A percentile compares a stretch with the other conserved stretches of the same genome.
Evolutionary conservation across 2,329 filamentous ascomycete species (phyloP).

Genomic region (Colletotrichum musicola): DNA sequence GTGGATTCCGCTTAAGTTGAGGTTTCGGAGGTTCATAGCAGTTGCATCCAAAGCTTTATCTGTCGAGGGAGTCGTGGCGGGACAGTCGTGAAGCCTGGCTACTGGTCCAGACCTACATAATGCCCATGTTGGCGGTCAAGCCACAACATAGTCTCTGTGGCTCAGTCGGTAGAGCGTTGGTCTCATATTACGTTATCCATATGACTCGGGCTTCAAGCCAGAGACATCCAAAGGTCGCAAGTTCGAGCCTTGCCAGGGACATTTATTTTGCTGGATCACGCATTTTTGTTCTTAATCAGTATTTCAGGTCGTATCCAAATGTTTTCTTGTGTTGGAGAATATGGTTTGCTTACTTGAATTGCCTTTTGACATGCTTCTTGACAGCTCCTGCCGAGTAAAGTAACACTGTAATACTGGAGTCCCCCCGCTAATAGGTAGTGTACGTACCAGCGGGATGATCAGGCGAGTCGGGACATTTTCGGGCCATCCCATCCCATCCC

Average conservation of each 20-base stretch:
- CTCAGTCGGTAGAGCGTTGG: conserved; percentile 39
- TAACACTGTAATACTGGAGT: too few species aligned
- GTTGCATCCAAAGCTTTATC: too few species aligned
- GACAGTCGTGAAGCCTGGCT: background rate
- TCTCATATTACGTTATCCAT: conserved; percentile 29
- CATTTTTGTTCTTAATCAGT: too few species aligned
- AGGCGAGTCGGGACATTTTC: conserved; percentile 12
- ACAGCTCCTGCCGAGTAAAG: too few species aligned
- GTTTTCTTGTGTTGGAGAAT: too few species aligned
- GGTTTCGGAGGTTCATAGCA: too few species aligned
- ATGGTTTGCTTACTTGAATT: too few species aligned
- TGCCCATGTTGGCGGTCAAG: rapidly evolving
- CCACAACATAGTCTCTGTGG: conserved; percentile 23
- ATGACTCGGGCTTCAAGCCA: conserved; percentile 2
- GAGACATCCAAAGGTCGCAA: conserved; percentile 38
- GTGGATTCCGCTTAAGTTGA: too few species aligned
- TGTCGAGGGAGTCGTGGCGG: background rate
- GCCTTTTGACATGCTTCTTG: too few species aligned
- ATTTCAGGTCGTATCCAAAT: too few species aligned
- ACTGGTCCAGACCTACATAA: background rate
- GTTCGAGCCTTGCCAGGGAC: conserved; percentile 38
- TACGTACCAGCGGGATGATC: background rate
- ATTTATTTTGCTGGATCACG: background rate
- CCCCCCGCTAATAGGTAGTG: too few species aligned
- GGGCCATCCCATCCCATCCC: too few species aligned